Evolutionary conservation across 305 asterid species (phyloP).

Genomic region (Rubia tinctorum): DNA sequence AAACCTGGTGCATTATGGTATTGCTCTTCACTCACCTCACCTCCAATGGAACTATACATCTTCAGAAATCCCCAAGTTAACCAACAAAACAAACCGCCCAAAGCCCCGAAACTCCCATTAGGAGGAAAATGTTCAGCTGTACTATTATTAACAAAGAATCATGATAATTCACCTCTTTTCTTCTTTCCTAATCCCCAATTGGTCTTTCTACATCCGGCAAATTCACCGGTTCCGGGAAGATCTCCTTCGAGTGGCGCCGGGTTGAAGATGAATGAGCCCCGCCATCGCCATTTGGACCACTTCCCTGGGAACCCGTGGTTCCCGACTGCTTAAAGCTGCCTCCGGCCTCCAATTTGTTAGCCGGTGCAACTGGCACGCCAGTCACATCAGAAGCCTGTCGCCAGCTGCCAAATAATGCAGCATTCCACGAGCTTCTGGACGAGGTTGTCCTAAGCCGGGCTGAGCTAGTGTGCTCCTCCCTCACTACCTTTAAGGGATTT

Average conservation of each 20-base stretch:
- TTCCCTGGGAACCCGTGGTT: constrained; percentile 67
- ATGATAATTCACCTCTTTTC: constrained; percentile 18
- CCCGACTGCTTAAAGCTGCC: constrained; percentile 62
- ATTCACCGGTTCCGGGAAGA: constrained; percentile 59
- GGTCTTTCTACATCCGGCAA: constrained; percentile 31
- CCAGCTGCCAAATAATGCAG: constrained; percentile 80
- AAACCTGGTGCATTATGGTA: constrained; percentile 22
- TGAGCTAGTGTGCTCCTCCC: constrained; percentile 73
- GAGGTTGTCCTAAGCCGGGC: constrained; percentile 67
- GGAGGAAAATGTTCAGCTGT: constrained; percentile 31
- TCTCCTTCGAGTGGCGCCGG: constrained; percentile 55
- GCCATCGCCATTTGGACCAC: constrained; percentile 43
- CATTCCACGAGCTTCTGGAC: constrained; percentile 84
- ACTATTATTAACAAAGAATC: constrained; percentile 49
- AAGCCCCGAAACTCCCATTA: constrained; percentile 17
- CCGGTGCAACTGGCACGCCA: constrained; percentile 24
- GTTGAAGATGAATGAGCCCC: constrained; percentile 65
- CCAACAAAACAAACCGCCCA: constrained; percentile 17
- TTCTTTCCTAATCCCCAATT: constrained; percentile 23
- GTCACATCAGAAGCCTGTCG: constrained; percentile 70
- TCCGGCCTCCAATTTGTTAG: constrained; percentile 45
- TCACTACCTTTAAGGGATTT: constrained; percentile 80
- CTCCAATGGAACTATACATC: constrained; percentile 20
- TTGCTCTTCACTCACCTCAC: constrained; percentile 9
- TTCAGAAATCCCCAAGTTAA: constrained; percentile 19